phyloP scores from a whole-genome alignment of 2,329 filamentous ascomycete genomes.

The Furcasterigmium furcatum region DNA sequence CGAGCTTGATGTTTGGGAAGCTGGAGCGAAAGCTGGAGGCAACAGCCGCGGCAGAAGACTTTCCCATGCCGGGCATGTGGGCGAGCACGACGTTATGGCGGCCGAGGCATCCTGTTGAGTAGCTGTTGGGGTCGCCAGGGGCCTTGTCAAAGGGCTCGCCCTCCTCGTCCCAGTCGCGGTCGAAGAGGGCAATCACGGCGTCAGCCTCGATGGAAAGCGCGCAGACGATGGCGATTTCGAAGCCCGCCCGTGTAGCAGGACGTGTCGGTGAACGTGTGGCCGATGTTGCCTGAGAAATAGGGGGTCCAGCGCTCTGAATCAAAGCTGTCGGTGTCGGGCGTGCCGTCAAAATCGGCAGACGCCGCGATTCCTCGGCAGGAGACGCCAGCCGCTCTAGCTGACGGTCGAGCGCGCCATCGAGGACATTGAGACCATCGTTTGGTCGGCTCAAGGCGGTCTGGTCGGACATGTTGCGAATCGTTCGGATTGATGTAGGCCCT shows the following conservation, averaged over 20 bases:
- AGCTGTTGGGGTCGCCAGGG: conserved; percentile 21
- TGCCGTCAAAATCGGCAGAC: too few relatives aligned
- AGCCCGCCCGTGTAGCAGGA: neutral
- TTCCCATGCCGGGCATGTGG: conserved; percentile 23
- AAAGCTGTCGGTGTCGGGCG: too few relatives aligned
- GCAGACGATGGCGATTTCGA: conserved; percentile 1
- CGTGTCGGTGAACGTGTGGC: too few relatives aligned
- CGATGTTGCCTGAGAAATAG: too few relatives aligned
- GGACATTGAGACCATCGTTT: too few relatives aligned
- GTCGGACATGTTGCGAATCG: too few relatives aligned
- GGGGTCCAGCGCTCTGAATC: too few relatives aligned
- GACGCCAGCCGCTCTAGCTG: too few relatives aligned
- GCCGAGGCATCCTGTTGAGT: conserved; percentile 18
- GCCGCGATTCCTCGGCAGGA: too few relatives aligned
- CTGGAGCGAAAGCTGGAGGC: conserved; percentile 8
- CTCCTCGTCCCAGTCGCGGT: conserved; percentile 11
- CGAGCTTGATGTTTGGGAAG: conserved; percentile 15
- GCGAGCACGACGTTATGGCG: conserved; percentile 24
- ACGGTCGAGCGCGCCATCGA: too few relatives aligned
- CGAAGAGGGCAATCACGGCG: conserved; percentile 14
- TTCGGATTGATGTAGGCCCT: too few relatives aligned
- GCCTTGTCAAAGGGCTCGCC: conserved; percentile 16
- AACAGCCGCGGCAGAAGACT: conserved; percentile 14
- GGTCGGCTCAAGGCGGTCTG: too few relatives aligned
- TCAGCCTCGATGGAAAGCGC: conserved; percentile 14